These are phyloP conservation scores for Colletotrichum camelliae DNA, from an alignment of 2,329 filamentous ascomycete genomes.

Conservation along the genomic window DNA sequence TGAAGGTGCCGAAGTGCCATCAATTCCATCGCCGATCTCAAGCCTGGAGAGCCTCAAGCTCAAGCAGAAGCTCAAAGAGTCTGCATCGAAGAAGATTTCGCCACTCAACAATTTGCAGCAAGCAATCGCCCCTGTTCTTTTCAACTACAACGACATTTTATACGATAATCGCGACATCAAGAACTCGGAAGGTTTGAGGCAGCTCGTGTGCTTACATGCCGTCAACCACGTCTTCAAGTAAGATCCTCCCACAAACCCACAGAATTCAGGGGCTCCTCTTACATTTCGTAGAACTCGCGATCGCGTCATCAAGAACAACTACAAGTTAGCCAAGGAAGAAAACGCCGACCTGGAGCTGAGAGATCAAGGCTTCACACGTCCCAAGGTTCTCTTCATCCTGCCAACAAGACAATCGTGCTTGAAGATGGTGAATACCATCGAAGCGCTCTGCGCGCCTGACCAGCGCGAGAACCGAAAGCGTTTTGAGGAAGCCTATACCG, in stretches of 20 bases:
- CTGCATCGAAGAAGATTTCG: slow-evolving; percentile 57
- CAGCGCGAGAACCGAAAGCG: slow-evolving; percentile 95
- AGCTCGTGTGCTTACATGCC: slow-evolving; percentile 79
- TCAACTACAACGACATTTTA: slow-evolving; percentile 82
- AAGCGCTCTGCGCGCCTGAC: slow-evolving; percentile 77
- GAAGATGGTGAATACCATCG: slow-evolving; percentile 78
- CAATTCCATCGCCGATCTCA: slow-evolving; percentile 39
- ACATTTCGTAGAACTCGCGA: slow-evolving; percentile 72
- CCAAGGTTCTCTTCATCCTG: slow-evolving; percentile 89
- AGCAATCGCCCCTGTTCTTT: slow-evolving; percentile 73
- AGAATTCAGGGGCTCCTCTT: slow-evolving; percentile 6
- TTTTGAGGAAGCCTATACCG: slow-evolving; percentile 83
- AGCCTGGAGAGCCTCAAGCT: slow-evolving; percentile 60
- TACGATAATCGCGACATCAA: slow-evolving; percentile 73
- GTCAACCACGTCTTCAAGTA: slow-evolving; percentile 92
- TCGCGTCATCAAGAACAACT: slow-evolving; percentile 89
- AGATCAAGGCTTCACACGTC: slow-evolving; percentile 94
- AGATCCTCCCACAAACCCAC: slow-evolving; percentile 27
- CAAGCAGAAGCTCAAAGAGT: slow-evolving; percentile 71
- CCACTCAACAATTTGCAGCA: slow-evolving; percentile 68
- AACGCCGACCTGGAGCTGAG: slow-evolving; percentile 75
- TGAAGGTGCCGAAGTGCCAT: slow-evolving; percentile 34
- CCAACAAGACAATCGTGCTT: slow-evolving; percentile 89
- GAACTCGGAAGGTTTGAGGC: slow-evolving; percentile 73
- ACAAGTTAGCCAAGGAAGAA: slow-evolving; percentile 72